phyloP scores from a whole-genome alignment of 2,329 filamentous ascomycete genomes.

The Metarhizium rileyi region DNA sequence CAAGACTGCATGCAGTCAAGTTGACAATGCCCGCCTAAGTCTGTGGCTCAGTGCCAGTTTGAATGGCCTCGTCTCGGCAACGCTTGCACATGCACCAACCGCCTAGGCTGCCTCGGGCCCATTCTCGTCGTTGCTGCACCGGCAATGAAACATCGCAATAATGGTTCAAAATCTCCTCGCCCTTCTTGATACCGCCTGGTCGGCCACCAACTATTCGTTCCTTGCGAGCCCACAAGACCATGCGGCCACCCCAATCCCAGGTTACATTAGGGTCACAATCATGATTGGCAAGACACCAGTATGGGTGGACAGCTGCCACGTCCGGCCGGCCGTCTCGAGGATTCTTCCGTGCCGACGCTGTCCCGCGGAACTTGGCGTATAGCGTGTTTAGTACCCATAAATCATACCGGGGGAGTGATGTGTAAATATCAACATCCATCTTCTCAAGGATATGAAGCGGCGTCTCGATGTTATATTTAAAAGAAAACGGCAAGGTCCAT shows the following conservation, averaged over 20 bases:
- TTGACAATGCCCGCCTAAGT: background rate
- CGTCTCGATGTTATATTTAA: conserved; percentile 62
- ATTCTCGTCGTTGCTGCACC: conserved; percentile 75
- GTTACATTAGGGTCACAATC: conserved; percentile 90
- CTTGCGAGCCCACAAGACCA: conserved; percentile 58
- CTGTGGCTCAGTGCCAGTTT: background rate
- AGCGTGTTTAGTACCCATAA: conserved; percentile 85
- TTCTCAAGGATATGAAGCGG: conserved; percentile 73
- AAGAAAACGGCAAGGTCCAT: conserved; percentile 68
- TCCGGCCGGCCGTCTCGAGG: conserved; percentile 73
- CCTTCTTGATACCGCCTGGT: conserved; percentile 57
- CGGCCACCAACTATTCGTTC: conserved; percentile 41
- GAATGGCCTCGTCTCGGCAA: conserved; percentile 61
- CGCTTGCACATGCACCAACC: conserved; percentile 81
- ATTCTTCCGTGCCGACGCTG: conserved; percentile 76
- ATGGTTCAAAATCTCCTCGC: conserved; percentile 83
- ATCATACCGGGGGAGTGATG: conserved; percentile 48
- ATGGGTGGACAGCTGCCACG: conserved; percentile 83
- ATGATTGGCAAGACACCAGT: conserved; percentile 96
- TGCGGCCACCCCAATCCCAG: conserved; percentile 84
- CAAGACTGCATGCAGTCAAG: background rate
- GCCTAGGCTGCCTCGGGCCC: conserved; percentile 79
- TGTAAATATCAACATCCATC: conserved; percentile 74
- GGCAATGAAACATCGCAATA: conserved; percentile 80
- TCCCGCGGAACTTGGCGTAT: conserved; percentile 87